Base-by-base conservation (phyloP, 1,284 basidiomycete genomes). In the Leccinum solheimii region DNA sequence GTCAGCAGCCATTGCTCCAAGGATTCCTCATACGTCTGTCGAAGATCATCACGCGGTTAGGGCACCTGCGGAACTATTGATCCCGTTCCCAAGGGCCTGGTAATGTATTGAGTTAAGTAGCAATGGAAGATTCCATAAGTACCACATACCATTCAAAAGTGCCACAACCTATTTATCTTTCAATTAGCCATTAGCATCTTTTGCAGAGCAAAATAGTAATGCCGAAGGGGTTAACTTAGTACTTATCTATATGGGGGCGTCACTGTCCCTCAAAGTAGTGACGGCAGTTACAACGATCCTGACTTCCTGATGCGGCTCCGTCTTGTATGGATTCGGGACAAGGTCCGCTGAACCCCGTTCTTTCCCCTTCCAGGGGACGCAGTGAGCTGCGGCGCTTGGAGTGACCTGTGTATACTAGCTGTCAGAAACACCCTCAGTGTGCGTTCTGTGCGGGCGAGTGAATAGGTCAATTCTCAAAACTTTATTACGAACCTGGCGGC, bases 191-290 rank as follows among this genome's bases (percentile, higher is more conserved):
- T 23, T 45, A 48, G 48, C n/a, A 16, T 43, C 16, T 55, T 26
- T 57, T 38, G 34, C 55, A 66, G 60, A 55, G 64, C 19, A 11
- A 3, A 43, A 40, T n/a, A 2, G 7, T 8, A 55, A 56, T 21
- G 27, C 23, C 19, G 30, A 14, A 21, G n/a, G 63, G n/a, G 32
- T 34, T 34, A 13, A 13, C 32, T 34, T 34, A 34, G 32, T 34
- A 32, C 27, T 30, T 30, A 11, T 32, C 4, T 32, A 32, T 32
- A 32, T 11, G 32, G 32, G 5, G 32, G 32, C 27, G 27, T 30
- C 8, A 30, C 2, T 30, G 27, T 30, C 5, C 32, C 32, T 13
- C 32, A 34, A 32, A 34, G 32, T 34, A 5, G 32, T 34, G 32
- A 34, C 32, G 32, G 32, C 32, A 34, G 9, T 34, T 4, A 34